Evolutionary conservation across 768 basidiomycete genomes (phyloP).

Genomic region (Tricholoma terreum): DNA sequence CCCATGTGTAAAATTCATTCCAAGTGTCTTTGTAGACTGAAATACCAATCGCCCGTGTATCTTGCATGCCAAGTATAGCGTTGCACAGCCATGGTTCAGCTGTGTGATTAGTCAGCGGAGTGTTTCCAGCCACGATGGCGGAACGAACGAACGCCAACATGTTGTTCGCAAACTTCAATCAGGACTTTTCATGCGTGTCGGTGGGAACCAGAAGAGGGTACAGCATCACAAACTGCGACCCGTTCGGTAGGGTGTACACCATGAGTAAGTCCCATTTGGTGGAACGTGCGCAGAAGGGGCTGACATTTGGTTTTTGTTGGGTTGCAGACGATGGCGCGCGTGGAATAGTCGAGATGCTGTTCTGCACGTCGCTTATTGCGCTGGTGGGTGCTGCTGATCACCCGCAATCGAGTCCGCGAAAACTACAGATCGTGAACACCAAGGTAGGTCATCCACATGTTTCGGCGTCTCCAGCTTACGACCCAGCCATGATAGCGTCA

Average conservation of each 20-base stretch:
- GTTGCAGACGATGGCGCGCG: constrained; percentile 85
- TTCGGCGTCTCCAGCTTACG: neutral
- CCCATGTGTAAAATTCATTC: constrained; percentile 47
- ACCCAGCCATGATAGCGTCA: constrained; percentile 58
- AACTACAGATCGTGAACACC: constrained; percentile 97
- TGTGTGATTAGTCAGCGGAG: neutral
- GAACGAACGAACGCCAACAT: constrained; percentile 44
- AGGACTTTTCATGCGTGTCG: constrained; percentile 96
- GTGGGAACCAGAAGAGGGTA: constrained; percentile 96
- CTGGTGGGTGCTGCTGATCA: constrained; percentile 95
- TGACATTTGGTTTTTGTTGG: neutral
- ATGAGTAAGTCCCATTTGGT: constrained; percentile 64
- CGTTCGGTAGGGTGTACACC: constrained; percentile 93
- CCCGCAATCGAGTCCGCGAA: constrained; percentile 84
- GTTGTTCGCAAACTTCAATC: constrained; percentile 95
- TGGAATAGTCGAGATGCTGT: constrained; percentile 98
- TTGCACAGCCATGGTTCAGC: neutral
- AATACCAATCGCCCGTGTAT: constrained; percentile 18
- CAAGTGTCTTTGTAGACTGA: constrained; percentile 36
- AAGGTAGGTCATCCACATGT: constrained; percentile 59
- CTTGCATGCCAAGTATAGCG: too few relatives aligned
- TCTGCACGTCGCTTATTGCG: constrained; percentile 97
- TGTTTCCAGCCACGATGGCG: constrained; percentile 26
- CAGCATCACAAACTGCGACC: constrained; percentile 96
- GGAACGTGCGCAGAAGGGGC: neutral